A percentile compares a stretch with the other conserved stretches of the same genome.
phyloP scores from a whole-genome alignment of 441 rosid genomes.

The Jatropha podagrica region DNA sequence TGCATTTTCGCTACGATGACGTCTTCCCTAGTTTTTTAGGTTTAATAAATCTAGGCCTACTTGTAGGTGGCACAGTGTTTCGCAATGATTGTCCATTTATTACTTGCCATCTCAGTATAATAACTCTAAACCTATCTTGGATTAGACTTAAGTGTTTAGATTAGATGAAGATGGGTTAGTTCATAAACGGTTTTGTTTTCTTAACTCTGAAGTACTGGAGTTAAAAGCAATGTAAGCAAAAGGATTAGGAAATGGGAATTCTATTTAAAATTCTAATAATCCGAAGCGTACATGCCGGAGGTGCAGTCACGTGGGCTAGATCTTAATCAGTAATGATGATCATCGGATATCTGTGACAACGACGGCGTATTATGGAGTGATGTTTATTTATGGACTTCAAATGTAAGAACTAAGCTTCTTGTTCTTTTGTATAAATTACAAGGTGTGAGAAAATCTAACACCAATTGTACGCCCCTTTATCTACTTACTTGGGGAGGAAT shows the following conservation, averaged over 20 bases:
- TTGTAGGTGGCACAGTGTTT: slow-evolving; percentile 16
- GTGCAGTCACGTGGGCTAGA: slow-evolving; percentile 29
- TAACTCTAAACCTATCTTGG: not conserved
- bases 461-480: not conserved
- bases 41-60: slow-evolving; percentile 19
- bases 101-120: slow-evolving; percentile 14
- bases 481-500: slow-evolving; percentile 4
- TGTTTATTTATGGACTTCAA: slow-evolving; percentile 8
- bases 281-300: not conserved
- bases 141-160: not conserved
- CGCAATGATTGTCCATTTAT: not conserved
- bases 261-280: not conserved
- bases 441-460: slow-evolving; percentile 9
- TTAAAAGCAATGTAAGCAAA: not conserved
- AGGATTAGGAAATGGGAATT: no score
- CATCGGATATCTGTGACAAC: slow-evolving; percentile 10
- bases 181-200: not conserved
- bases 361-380: slow-evolving; percentile 11
- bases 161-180: not conserved
- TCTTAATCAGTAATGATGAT: slow-evolving; percentile 16
- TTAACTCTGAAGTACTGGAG: not conserved
- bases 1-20: slow-evolving; percentile 4
- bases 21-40: slow-evolving; percentile 13
- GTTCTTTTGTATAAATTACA: slow-evolving; percentile 8
- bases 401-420: not conserved